phyloP scores from a whole-genome alignment of 2,329 filamentous ascomycete species.

The Penicillium brasilianum region DNA sequence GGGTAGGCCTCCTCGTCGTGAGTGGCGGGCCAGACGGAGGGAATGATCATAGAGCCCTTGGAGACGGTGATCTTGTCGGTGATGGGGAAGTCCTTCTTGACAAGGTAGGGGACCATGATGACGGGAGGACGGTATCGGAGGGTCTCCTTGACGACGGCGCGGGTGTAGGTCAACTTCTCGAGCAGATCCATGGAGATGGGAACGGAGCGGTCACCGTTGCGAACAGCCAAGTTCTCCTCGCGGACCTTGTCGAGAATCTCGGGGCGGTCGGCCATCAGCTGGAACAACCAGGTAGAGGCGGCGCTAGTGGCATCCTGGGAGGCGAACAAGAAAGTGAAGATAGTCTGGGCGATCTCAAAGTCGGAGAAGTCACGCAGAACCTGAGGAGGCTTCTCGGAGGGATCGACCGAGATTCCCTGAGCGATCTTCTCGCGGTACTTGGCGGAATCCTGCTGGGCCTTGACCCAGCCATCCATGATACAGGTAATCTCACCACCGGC shows the following conservation, averaged over 20 bases:
- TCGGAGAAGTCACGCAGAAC: slow-evolving; percentile 86
- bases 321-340: slow-evolving; percentile 96
- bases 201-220: slow-evolving; percentile 74
- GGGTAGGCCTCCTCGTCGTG: slow-evolving; percentile 93
- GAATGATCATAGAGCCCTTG: slow-evolving; percentile 94
- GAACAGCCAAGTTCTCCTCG: slow-evolving; percentile 81
- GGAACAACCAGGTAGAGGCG: slow-evolving; percentile 93
- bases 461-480: slow-evolving; percentile 95
- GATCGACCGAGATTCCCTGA: slow-evolving; percentile 70
- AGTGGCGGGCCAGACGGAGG: slow-evolving; percentile 85
- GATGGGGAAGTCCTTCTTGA: slow-evolving; percentile 94
- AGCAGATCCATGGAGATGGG: slow-evolving; percentile 81
- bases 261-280: slow-evolving; percentile 90
- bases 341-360: slow-evolving; percentile 87
- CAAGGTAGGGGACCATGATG: slow-evolving; percentile 93
- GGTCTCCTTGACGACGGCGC: slow-evolving; percentile 87
- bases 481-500: slow-evolving; percentile 84
- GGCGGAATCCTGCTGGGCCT: slow-evolving; percentile 83
- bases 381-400: slow-evolving; percentile 78
- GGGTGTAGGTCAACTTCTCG: slow-evolving; percentile 86
- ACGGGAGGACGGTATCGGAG: slow-evolving; percentile 95
- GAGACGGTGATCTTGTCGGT: slow-evolving; percentile 86
- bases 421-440: slow-evolving; percentile 79
- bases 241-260: slow-evolving; percentile 88
- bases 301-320: slow-evolving; percentile 97